Evolutionary conservation across 2,329 filamentous ascomycete species (phyloP).

Genomic region (Fusarium sp.): DNA sequence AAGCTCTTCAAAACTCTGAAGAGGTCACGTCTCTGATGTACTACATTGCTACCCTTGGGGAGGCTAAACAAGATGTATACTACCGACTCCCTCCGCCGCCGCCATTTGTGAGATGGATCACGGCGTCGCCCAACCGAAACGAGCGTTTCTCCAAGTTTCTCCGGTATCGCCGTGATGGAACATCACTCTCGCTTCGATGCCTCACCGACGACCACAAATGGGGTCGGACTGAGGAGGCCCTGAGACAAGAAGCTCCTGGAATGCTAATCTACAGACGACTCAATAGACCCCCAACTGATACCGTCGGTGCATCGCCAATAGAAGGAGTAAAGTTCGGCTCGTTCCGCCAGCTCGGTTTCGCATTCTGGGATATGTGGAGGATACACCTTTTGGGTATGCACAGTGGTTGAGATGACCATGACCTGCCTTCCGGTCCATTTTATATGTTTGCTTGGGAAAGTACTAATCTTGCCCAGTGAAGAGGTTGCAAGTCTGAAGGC

Average conservation of each 20-base stretch:
- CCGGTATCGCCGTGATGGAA: constrained; percentile 1
- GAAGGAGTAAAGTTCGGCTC: constrained; percentile 33
- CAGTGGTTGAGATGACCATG: not conserved
- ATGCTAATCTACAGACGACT: not conserved
- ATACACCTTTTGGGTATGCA: constrained; percentile 30
- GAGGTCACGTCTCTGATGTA: constrained; percentile 20
- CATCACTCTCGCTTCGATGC: not conserved
- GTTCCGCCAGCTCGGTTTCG: constrained; percentile 35
- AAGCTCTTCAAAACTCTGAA: constrained; percentile 1
- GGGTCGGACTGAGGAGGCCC: constrained; percentile 15
- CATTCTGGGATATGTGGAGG: constrained; percentile 39
- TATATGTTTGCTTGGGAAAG: constrained; percentile 27
- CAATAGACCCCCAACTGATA: not conserved
- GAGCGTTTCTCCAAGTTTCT: not conserved
- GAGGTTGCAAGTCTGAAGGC: constrained; percentile 9
- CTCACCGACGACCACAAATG: not conserved
- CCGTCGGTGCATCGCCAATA: constrained; percentile 4
- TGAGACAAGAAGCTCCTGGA: constrained; percentile 4
- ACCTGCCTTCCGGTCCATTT: not conserved
- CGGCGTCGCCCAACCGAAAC: constrained; percentile 10
- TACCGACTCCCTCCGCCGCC: constrained; percentile 4
- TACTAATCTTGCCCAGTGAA: constrained; percentile 13
- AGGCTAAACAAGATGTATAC: constrained; percentile 10
- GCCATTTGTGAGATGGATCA: constrained; percentile 17
- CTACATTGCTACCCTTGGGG: constrained; percentile 15